A percentile compares a stretch with the other conserved stretches of the same genome.
These are phyloP conservation scores for Lachnellula hyalina DNA, from an alignment of 2,329 filamentous ascomycete genomes.

Conservation along the genomic window DNA sequence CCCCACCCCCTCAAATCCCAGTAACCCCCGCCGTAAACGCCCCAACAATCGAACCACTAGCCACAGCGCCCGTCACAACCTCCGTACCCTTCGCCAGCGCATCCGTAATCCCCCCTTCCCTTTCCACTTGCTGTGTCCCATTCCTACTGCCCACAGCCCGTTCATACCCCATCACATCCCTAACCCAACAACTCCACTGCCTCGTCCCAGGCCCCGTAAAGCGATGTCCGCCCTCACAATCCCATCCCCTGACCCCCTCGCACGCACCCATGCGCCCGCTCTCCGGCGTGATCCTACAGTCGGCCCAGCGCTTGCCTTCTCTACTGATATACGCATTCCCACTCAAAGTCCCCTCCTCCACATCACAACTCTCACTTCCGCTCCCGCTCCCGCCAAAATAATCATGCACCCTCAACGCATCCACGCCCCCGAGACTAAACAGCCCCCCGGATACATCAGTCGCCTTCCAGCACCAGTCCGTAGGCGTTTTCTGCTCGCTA, in stretches of 20 bases:
- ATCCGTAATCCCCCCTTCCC: not conserved
- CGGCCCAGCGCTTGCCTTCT: slow-evolving; percentile 20
- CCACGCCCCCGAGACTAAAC: slow-evolving; percentile 20
- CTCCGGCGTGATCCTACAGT: slow-evolving; percentile 26
- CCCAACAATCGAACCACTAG: slow-evolving; percentile 7
- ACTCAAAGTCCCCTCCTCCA: not conserved
- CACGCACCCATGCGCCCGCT: slow-evolving; percentile 21
- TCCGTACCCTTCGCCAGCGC: not conserved
- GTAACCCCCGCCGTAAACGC: slow-evolving; percentile 12
- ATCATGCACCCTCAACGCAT: slow-evolving; percentile 19
- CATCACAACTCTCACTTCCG: too few species aligned
- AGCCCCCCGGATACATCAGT: slow-evolving; percentile 13
- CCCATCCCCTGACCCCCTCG: slow-evolving; percentile 12
- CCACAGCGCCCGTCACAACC: slow-evolving; percentile 4
- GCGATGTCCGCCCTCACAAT: slow-evolving; percentile 17
- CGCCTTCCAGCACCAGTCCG: slow-evolving; percentile 24
- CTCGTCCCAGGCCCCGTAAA: slow-evolving; percentile 20
- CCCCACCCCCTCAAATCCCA: not conserved
- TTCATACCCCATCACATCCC: slow-evolving; percentile 3
- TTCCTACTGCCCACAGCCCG: not conserved
- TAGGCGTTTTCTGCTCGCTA: slow-evolving; percentile 6
- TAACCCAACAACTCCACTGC: slow-evolving; percentile 21
- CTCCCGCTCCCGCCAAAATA: slow-evolving; percentile 13
- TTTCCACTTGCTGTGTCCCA: not conserved
- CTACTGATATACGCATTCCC: slow-evolving; percentile 19